These are phyloP conservation scores for Lodderomyces parapsilosis DNA, from an alignment of 1,139 yeast species.

Conservation along the genomic window DNA sequence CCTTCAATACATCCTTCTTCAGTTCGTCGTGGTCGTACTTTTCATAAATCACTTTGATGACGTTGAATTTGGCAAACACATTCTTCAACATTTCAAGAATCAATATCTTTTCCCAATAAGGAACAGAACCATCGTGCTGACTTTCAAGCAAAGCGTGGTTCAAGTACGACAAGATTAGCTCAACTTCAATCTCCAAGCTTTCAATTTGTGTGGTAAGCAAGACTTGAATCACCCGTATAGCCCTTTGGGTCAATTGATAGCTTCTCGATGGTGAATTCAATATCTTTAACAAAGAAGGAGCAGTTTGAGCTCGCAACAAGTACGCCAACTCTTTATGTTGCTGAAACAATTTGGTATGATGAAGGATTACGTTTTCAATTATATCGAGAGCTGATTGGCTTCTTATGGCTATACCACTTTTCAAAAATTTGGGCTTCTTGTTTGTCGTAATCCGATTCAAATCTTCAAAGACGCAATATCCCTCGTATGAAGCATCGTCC, in stretches of 20 bases:
- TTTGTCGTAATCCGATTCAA: conserved; percentile 67
- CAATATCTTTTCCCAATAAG: conserved; percentile 68
- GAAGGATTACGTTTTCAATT: conserved; percentile 62
- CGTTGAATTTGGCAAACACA: conserved; percentile 54
- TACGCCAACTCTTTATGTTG: conserved; percentile 62
- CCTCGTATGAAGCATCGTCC: conserved; percentile 62
- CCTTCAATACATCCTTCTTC: conserved; percentile 61
- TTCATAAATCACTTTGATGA: conserved; percentile 52
- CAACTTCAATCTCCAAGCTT: conserved; percentile 71
- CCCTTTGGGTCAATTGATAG: conserved; percentile 70
- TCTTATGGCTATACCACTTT: conserved; percentile 50
- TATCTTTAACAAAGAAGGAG: conserved; percentile 71
- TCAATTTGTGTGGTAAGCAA: conserved; percentile 60
- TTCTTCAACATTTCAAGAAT: conserved; percentile 71
- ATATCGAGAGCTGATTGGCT: conserved; percentile 77
- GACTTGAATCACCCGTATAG: conserved; percentile 66
- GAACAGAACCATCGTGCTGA: conserved; percentile 3
- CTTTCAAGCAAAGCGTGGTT: conserved; percentile 57
- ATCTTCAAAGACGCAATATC: conserved; percentile 66
- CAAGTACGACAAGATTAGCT: conserved; percentile 70
- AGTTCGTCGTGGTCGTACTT: conserved; percentile 60
- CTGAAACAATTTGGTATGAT: conserved; percentile 58
- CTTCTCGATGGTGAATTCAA: conserved; percentile 46
- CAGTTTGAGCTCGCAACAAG: conserved; percentile 62
- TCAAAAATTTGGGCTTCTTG: conserved; percentile 51